These are phyloP conservation scores for Russula sp. DNA, from an alignment of 768 basidiomycete genomes.

Conservation along the genomic window DNA sequence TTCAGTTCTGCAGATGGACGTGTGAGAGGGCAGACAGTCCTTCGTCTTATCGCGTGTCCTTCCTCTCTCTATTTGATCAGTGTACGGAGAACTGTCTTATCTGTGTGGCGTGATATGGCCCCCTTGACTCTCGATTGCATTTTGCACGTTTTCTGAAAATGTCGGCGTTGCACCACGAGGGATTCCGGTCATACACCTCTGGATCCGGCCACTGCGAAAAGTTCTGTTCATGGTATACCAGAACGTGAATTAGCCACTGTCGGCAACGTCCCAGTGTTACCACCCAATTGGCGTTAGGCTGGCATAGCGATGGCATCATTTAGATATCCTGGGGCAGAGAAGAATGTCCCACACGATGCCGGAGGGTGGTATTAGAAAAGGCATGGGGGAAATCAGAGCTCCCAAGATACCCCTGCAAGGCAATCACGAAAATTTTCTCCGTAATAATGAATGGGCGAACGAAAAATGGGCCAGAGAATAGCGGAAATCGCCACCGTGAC, in stretches of 20 bases:
- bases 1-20: slow-evolving; percentile 1
- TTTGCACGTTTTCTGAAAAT: not conserved
- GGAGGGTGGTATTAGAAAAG: not conserved
- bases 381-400: not conserved
- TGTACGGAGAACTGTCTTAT: no score
- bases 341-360: not conserved
- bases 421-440: no score
- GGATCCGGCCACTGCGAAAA: not conserved
- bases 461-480: no score
- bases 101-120: no score
- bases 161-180: not conserved
- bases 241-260: not conserved
- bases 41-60: not conserved
- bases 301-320: not conserved
- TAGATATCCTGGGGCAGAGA: not conserved
- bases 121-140: no score
- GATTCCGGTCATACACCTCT: not conserved
- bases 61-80: no score
- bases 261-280: not conserved
- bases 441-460: no score
- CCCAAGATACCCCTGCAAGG: no score
- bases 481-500: no score
- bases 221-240: no score
- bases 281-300: no score
- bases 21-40: not conserved